Evolutionary conservation across 345 rosid genomes (phyloP).

Genomic region (Turritis glabra): DNA sequence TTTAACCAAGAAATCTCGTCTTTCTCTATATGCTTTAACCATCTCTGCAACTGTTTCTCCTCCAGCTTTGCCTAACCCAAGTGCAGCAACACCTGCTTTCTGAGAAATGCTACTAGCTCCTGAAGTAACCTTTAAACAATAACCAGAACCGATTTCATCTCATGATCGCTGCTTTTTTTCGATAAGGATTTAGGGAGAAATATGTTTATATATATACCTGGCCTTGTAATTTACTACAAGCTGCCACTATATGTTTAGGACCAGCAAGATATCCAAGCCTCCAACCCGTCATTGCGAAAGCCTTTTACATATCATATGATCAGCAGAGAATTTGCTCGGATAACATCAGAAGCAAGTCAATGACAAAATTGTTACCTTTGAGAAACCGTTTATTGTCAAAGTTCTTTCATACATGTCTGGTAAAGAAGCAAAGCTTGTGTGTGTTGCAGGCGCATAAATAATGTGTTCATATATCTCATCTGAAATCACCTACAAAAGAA

Average conservation of each 20-base stretch:
- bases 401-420: slow-evolving; percentile 97
- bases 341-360: background rate
- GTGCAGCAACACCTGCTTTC: slow-evolving; percentile 87
- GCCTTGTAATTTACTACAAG: slow-evolving; percentile 95
- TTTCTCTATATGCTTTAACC: slow-evolving; percentile 89
- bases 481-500: slow-evolving; percentile 66
- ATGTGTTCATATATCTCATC: slow-evolving; percentile 99
- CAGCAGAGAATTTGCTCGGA: background rate
- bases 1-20: slow-evolving; percentile 86
- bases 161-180: background rate
- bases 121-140: slow-evolving; percentile 58
- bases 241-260: slow-evolving; percentile 87
- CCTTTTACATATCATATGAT: slow-evolving; percentile 49
- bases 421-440: slow-evolving; percentile 92
- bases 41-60: slow-evolving; percentile 79
- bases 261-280: slow-evolving; percentile 96
- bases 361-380: slow-evolving; percentile 60
- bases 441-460: slow-evolving; percentile 87
- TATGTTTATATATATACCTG: slow-evolving; percentile 54
- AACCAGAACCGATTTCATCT: background rate
- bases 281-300: slow-evolving; percentile 99
- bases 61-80: slow-evolving; percentile 94
- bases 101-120: slow-evolving; percentile 95
- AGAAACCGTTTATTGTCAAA: slow-evolving; percentile 91
- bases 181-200: background rate